These are phyloP conservation scores for Dissophora globulifera DNA, from an alignment of 192 early-diverging fungal species.

Conservation along the genomic window DNA sequence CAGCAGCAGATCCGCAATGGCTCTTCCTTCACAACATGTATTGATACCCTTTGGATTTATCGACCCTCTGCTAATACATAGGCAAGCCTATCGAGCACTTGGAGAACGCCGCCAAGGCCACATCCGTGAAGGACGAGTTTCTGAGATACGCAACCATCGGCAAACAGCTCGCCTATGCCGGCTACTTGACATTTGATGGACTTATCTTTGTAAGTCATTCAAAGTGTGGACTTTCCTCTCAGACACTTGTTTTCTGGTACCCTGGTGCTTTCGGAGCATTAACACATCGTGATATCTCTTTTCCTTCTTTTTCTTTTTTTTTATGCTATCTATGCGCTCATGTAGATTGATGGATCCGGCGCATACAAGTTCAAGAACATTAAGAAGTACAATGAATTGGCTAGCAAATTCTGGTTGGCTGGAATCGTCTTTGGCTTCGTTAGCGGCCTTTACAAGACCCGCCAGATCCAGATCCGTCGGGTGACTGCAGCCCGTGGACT, in stretches of 20 bases:
- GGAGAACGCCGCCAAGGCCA: conserved; percentile 65
- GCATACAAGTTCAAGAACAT: conserved; percentile 72
- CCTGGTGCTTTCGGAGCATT: too few relatives aligned
- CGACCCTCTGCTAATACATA: background rate
- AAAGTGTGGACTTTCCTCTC: background rate
- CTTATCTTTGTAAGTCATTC: conserved; percentile 68
- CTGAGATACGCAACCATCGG: conserved; percentile 60
- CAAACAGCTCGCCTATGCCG: conserved; percentile 68
- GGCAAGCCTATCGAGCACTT: conserved; percentile 75
- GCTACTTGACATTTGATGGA: conserved; percentile 72
- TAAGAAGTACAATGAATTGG: conserved; percentile 67
- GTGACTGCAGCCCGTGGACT: conserved; percentile 48
- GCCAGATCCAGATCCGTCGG: conserved; percentile 60
- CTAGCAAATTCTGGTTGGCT: conserved; percentile 74
- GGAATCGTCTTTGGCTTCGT: conserved; percentile 72
- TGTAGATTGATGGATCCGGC: conserved; percentile 66
- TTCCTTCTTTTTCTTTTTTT: background rate
- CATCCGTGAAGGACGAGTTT: conserved; percentile 68
- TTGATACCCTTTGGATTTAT: background rate
- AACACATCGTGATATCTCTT: background rate
- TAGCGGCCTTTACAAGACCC: conserved; percentile 73
- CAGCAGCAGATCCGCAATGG: background rate
- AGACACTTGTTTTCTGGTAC: too few relatives aligned
- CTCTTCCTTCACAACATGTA: background rate
- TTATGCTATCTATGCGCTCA: background rate